Conservation (phyloP, 2,329 filamentous ascomycete genomes). For the Sarocladium kiliense region DNA sequence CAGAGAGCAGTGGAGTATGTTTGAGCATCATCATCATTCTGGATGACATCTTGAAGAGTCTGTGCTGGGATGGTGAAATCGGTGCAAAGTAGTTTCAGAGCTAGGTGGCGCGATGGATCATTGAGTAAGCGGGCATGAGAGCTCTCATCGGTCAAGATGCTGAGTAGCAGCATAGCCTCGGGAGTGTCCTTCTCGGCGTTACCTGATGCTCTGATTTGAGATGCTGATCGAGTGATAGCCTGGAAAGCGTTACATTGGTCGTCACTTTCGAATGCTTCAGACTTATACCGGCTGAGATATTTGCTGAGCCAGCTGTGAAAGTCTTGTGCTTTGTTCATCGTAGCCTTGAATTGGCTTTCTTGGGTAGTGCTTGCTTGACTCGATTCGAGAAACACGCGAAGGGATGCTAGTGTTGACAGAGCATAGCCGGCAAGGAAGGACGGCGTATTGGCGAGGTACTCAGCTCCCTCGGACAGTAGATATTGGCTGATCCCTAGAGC, state of each 20-base stretch:
- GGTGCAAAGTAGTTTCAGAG: conserved; percentile 67
- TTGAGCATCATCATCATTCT: conserved; percentile 59
- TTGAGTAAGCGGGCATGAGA: conserved; percentile 61
- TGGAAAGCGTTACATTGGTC: conserved; percentile 53
- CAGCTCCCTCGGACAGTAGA: conserved; percentile 62
- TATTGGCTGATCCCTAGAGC: conserved; percentile 83
- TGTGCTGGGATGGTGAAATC: conserved; percentile 57
- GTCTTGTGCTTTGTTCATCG: conserved; percentile 65
- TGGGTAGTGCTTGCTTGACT: conserved; percentile 77
- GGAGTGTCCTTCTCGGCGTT: conserved; percentile 64
- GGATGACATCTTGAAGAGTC: conserved; percentile 58
- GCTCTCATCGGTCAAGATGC: conserved; percentile 70
- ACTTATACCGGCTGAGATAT: conserved; percentile 61
- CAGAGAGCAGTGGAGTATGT: conserved; percentile 63
- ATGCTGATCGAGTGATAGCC: conserved; percentile 64
- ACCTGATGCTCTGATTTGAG: conserved; percentile 60
- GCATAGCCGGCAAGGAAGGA: conserved; percentile 78
- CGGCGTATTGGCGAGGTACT: conserved; percentile 59
- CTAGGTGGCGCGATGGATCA: conserved; percentile 61
- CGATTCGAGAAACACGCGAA: conserved; percentile 70
- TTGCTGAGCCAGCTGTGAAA: conserved; percentile 77
- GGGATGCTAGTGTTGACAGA: conserved; percentile 71
- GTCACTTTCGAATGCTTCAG: conserved; percentile 42
- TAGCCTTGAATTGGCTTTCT: conserved; percentile 73
- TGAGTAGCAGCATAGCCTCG: conserved; percentile 77